Base-by-base conservation (phyloP, 805 yeast genomes). In the Suhomyces canberraensis region DNA sequence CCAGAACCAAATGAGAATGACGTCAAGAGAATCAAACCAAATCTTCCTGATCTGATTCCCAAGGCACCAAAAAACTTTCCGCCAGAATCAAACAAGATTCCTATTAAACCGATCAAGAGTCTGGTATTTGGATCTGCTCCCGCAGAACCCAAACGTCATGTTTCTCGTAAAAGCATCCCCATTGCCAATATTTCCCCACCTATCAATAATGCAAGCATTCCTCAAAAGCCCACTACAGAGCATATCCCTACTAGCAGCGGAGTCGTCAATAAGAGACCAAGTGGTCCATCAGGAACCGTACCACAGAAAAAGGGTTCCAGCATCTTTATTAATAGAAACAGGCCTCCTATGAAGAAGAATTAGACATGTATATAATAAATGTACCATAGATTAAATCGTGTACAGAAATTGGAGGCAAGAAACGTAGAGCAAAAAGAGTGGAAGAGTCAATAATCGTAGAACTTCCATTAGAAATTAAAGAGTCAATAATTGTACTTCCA, bases 301-400 rank as follows among this genome's bases (percentile, higher is more conserved):
- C 25, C 33, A 24, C 29, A 33, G 8, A 37, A 29, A 16, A 33
- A 30, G 16, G 33, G 30, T 11, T 25, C 48, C 9, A 43, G 46
- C 34, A 38, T 51, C 11, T 51, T 51, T 34, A 42, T 50, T 20
- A 41, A 42, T 14, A 39, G 35, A 16, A 41, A 41, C 21, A 33
- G 25, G 21, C 42, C 31, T 24, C 35, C 36, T 13, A 42, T 24
- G 26, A 24, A 24, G 13, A 24, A 24, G 14, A 8, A 13, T n/a
- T 20, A n/a, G n/a, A n/a, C n/a, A n/a, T n/a, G n/a, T n/a, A n/a
- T n/a, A n/a, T n/a, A n/a, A n/a, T n/a, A n/a, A n/a, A n/a, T n/a
- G n/a, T n/a, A n/a, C n/a, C n/a, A n/a, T n/a, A n/a, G n/a, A n/a
- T n/a, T n/a, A n/a, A n/a, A n/a, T n/a, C n/a, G n/a, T n/a, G n/a